A percentile compares a stretch with the other conserved stretches of the same genome.
phyloP scores from a whole-genome alignment of 2,329 filamentous ascomycete genomes.

The Hypomyces rosellus region DNA sequence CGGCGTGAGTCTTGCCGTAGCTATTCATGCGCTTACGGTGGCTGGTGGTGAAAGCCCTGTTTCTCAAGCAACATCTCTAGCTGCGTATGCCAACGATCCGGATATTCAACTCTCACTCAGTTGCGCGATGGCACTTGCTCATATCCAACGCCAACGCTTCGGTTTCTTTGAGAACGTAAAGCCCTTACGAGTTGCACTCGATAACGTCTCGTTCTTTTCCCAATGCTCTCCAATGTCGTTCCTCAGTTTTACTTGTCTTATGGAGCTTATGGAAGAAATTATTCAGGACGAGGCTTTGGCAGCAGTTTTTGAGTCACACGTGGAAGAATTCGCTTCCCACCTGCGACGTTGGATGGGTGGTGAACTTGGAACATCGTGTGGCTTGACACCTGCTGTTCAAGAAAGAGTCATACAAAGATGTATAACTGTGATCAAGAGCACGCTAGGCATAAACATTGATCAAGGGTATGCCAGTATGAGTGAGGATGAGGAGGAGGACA shows the following conservation, averaged over 20 bases:
- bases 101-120: constrained; percentile 9
- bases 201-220: constrained; percentile 40
- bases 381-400: constrained; percentile 45
- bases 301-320: constrained; percentile 38
- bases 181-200: constrained; percentile 25
- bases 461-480: constrained; percentile 55
- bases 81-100: constrained; percentile 18
- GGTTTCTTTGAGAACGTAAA: background rate
- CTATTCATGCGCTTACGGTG: constrained; percentile 43
- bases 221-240: constrained; percentile 43
- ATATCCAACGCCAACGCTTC: constrained; percentile 41
- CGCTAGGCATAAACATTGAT: constrained; percentile 55
- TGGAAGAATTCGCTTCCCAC: constrained; percentile 52
- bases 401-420: constrained; percentile 50
- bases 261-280: constrained; percentile 51
- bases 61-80: constrained; percentile 31
- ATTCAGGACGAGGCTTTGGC: constrained; percentile 40
- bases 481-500: constrained; percentile 35
- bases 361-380: constrained; percentile 42
- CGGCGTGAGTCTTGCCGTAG: constrained; percentile 49
- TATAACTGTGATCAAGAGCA: constrained; percentile 47
- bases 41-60: constrained; percentile 22
- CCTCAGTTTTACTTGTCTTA: constrained; percentile 53
- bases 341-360: constrained; percentile 57
- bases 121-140: constrained; percentile 37